phyloP scores from a whole-genome alignment of 768 basidiomycete species.

The Rubroboletus satanas region DNA sequence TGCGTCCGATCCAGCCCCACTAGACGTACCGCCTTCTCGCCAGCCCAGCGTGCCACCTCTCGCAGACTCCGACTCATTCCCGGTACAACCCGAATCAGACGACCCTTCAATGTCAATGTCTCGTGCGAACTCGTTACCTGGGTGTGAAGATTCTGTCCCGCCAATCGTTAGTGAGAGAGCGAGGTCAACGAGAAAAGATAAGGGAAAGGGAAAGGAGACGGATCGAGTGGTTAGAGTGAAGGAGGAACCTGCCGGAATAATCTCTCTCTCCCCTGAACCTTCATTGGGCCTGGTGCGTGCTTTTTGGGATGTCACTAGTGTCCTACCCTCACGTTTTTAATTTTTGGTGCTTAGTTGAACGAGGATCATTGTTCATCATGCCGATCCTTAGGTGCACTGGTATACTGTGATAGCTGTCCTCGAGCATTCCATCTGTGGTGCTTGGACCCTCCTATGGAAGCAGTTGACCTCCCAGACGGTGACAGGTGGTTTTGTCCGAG shows the following conservation, averaged over 20 bases:
- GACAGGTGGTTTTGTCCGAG: slow-evolving; percentile 76
- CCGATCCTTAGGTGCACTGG: slow-evolving; percentile 74
- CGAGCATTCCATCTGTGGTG: slow-evolving; percentile 96
- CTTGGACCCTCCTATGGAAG: slow-evolving; percentile 91
- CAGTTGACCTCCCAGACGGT: slow-evolving; percentile 80
- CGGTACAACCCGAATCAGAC: slow-evolving; percentile 55
- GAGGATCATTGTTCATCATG: slow-evolving; percentile 87
- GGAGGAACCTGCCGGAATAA: slow-evolving; percentile 39
- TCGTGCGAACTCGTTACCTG: slow-evolving; percentile 55
- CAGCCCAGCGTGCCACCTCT: slow-evolving; percentile 38
- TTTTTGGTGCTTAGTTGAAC: slow-evolving; percentile 42
- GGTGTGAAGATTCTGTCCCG: slow-evolving; percentile 24
- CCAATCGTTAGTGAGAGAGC: slow-evolving; percentile 24
- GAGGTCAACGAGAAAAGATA: slow-evolving; percentile 36
- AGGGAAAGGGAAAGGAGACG: slow-evolving; percentile 47
- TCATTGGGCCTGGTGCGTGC: slow-evolving; percentile 36
- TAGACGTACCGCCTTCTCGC: slow-evolving; percentile 38
- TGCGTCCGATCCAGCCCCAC: slow-evolving; percentile 37
- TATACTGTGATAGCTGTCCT: slow-evolving; percentile 98
- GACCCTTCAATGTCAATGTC: slow-evolving; percentile 51
- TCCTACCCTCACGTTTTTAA: slow-evolving; percentile 15
- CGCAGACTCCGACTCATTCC: slow-evolving; percentile 49
- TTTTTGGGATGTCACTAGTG: slow-evolving; percentile 3
- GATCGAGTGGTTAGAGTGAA: slow-evolving; percentile 39
- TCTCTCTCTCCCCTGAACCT: slow-evolving; percentile 37